Evolutionary conservation across 2,329 filamentous ascomycete species (phyloP), one percentile per base, ranked within the genome.

Genomic region (Lasiodiplodia sp.): DNA sequence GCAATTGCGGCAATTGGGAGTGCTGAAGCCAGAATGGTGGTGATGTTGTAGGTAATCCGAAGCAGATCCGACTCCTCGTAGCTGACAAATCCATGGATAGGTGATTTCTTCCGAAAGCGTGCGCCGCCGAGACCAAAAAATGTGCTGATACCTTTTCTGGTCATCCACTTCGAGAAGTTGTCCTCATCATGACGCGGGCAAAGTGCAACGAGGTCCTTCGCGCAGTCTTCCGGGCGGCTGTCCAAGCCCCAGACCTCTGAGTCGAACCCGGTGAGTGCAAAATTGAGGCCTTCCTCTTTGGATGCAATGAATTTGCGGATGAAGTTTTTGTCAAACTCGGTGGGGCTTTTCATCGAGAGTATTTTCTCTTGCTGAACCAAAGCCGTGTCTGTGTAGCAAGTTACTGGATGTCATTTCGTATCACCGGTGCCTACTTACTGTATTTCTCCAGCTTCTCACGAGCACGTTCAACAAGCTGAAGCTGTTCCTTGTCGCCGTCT

Each of bases 281-380:
- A 67, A 6, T 18, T 18, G 23, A 68, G 56, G 1, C 67, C 65
- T 34, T 66, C 67, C 1, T 67, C 31, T 37, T 57, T 12, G 4
- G 40, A 69, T 2, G 62, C 55, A 11, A 72, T 51, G 53, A 63
- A 70, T 2, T 66, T 51, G 21, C 71, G 71, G 14, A 72, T 66
- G 38, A 70, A 57, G 14, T 31, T 25, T 6, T 69, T 28, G 25
- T 72, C 71, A 2, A 28, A 68, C 0, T 56, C 44, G 6, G 40
- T 62, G 7, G 71, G 71, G 2, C 66, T 44, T 1, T 56, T 28
- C 49, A 69, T 64, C 0, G 68, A 28, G 8, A 69, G 68, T 3
- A 72, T 67, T 2, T 58, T 47, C n/a, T 67, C 34, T 31, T 71
- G 66, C 31, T 71, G 69, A 3, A 71, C 52, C 4, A 72, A 31